These are phyloP conservation scores for Endothia cerciana DNA, from an alignment of 2,329 filamentous ascomycete genomes.

Conservation along the genomic window DNA sequence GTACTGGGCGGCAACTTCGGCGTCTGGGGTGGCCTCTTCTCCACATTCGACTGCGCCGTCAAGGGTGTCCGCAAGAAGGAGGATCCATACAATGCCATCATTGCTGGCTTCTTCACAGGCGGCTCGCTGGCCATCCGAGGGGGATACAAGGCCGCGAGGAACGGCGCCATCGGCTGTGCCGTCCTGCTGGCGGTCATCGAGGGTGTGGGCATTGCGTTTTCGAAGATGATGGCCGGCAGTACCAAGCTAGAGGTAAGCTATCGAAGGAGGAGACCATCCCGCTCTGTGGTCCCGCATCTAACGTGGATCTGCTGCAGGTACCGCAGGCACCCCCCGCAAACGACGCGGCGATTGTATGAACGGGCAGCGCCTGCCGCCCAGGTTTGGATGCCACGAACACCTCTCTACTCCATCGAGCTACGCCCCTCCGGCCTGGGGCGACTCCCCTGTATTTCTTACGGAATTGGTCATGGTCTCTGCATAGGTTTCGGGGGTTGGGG, in stretches of 20 bases:
- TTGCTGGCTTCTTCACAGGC: constrained; percentile 95
- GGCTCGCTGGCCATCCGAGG: constrained; percentile 90
- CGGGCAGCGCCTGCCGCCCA: not conserved
- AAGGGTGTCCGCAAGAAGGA: constrained; percentile 96
- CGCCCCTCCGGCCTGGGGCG: not conserved
- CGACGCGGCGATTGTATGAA: constrained; percentile 22
- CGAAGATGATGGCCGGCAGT: constrained; percentile 89
- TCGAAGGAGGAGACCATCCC: not conserved
- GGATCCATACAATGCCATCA: constrained; percentile 97
- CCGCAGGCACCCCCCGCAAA: constrained; percentile 24
- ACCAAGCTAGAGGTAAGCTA: constrained; percentile 75
- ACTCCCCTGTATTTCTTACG: constrained; percentile 23
- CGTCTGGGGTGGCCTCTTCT: constrained; percentile 96
- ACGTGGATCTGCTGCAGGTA: constrained; percentile 15
- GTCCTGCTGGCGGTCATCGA: constrained; percentile 95
- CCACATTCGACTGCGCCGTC: constrained; percentile 93
- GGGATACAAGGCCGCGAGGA: constrained; percentile 87
- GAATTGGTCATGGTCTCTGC: constrained; percentile 25
- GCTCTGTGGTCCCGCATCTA: not conserved
- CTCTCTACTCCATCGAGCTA: constrained; percentile 26
- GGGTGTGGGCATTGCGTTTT: constrained; percentile 94
- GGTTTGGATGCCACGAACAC: constrained; percentile 2
- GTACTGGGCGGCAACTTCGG: constrained; percentile 98
- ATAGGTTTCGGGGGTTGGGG: constrained; percentile 24
- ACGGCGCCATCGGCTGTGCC: constrained; percentile 94